phyloP scores from a whole-genome alignment of 2,329 filamentous ascomycete genomes.

The Pestalotiopsis sp. region DNA sequence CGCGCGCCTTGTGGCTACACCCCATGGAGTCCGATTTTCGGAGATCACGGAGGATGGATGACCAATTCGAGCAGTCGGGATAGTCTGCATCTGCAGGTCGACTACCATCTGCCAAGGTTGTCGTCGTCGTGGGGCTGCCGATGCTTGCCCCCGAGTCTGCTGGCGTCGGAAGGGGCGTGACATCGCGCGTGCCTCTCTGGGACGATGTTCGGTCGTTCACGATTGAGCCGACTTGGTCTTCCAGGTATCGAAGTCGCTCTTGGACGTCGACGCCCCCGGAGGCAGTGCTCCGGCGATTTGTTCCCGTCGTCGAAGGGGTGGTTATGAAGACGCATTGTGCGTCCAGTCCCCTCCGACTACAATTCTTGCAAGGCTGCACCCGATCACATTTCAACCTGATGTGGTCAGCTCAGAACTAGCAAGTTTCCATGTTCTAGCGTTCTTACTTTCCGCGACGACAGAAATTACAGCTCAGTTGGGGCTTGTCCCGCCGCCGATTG shows the following conservation, averaged over 20 bases:
- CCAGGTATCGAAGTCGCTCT: conserved; percentile 1
- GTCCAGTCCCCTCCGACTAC: not conserved
- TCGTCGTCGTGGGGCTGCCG: not conserved
- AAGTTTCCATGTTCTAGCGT: not conserved
- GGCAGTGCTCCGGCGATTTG: not conserved
- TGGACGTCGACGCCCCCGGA: not conserved
- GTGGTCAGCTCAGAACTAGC: not conserved
- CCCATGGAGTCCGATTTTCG: not conserved
- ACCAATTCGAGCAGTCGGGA: not conserved
- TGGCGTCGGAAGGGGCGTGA: not conserved
- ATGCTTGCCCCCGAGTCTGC: not conserved
- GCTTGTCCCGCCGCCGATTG: conserved; percentile 6
- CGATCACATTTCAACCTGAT: conserved; percentile 5
- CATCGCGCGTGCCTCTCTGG: not conserved
- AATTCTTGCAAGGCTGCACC: not conserved
- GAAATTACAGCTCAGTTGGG: conserved; percentile 2
- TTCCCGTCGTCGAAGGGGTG: not conserved
- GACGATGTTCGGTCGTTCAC: not conserved
- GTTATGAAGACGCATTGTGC: not conserved
- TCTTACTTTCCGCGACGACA: conserved; percentile 7
- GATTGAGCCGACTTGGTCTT: not conserved
- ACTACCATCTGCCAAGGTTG: not conserved
- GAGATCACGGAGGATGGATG: conserved; percentile 5
- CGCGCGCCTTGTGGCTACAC: not conserved
- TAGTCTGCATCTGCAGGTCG: not conserved